phyloP scores from a whole-genome alignment of 2,329 filamentous ascomycete species.

The Fusarium papillatum region DNA sequence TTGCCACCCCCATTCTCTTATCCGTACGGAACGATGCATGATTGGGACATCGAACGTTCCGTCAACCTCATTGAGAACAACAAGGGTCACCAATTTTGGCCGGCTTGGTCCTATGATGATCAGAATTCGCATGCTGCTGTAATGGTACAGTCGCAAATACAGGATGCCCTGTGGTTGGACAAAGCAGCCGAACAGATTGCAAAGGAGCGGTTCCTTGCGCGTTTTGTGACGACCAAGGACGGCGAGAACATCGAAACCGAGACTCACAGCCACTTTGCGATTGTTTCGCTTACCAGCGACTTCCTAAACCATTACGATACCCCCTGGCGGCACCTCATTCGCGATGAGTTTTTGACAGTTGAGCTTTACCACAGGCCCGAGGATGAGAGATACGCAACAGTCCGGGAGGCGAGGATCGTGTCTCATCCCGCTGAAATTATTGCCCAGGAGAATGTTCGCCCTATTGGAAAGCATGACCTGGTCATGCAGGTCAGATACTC shows the following conservation, averaged over 20 bases:
- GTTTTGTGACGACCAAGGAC: not conserved
- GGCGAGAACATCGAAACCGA: not conserved
- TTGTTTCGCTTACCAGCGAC: no score
- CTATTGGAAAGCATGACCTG: rapidly evolving
- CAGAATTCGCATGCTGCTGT: not conserved
- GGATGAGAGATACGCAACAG: no score
- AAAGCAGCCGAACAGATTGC: not conserved
- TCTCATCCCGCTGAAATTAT: no score
- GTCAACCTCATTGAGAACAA: not conserved
- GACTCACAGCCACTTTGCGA: no score
- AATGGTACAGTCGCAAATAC: not conserved
- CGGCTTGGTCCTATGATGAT: rapidly evolving
- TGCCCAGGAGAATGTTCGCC: not conserved
- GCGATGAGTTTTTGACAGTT: no score
- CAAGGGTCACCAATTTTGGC: not conserved
- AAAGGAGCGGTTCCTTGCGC: not conserved
- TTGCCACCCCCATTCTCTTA: not conserved
- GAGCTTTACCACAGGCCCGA: no score
- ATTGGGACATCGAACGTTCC: not conserved
- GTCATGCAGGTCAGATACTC: rapidly evolving
- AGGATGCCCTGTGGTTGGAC: no score
- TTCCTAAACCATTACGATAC: no score
- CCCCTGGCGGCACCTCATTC: no score
- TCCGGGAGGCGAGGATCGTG: no score
- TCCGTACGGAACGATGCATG: not conserved